Conservation (phyloP, 306 rosid species). For the Lagenaria siceraria region DNA sequence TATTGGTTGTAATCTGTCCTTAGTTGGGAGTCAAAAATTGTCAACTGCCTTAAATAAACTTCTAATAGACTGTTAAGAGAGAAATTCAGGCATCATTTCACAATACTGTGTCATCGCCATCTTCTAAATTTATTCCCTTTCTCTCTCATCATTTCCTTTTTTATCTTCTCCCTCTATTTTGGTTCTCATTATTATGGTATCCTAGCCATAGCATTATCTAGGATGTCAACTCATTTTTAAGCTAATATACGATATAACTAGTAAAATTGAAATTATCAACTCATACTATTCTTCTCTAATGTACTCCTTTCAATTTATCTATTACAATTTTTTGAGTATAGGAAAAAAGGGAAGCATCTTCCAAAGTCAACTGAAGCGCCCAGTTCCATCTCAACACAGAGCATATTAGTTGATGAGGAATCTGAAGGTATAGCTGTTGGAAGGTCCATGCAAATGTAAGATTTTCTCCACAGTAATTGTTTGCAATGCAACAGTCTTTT, state of each 20-base stretch:
- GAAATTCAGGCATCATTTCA: background rate
- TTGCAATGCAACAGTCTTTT: background rate
- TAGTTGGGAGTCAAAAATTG: background rate
- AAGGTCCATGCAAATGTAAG: slow-evolving; percentile 19
- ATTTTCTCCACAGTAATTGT: background rate
- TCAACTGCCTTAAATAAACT: background rate
- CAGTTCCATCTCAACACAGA: slow-evolving; percentile 21
- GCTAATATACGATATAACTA: background rate
- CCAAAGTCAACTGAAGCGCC: slow-evolving; percentile 21
- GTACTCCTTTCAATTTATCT: background rate
- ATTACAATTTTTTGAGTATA: slow-evolving; percentile 14
- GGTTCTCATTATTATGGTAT: background rate
- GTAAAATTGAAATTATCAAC: background rate
- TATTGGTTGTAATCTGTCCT: background rate
- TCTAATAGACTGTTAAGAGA: background rate
- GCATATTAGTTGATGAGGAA: slow-evolving; percentile 6
- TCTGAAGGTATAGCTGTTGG: slow-evolving; percentile 15
- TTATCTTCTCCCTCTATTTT: background rate
- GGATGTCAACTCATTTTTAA: background rate
- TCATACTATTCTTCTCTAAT: background rate
- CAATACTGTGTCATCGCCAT: background rate
- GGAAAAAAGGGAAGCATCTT: slow-evolving; percentile 28
- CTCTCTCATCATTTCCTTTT: background rate
- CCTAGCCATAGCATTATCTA: background rate
- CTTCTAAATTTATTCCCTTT: background rate